Evolutionary conservation across 2,329 filamentous ascomycete species (phyloP), one percentile per base, ranked within the genome.

Genomic region (Colletotrichum musicola): DNA sequence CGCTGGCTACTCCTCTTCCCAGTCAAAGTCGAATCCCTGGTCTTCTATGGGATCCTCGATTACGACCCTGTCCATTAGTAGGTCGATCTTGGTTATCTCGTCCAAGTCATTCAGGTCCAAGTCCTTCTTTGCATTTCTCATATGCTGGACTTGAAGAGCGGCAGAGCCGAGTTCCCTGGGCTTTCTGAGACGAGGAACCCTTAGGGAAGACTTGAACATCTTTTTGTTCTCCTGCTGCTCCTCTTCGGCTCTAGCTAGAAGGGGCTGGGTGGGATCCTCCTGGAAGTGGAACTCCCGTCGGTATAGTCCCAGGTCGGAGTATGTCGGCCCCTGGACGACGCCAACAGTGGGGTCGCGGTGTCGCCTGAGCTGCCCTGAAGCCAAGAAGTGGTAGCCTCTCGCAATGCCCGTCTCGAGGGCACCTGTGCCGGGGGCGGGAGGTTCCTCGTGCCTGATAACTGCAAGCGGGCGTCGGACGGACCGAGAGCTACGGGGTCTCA

Each of bases 321-420:
- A 91, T 3, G 77, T 76, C 0, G 84, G 83, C 1, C 88, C 89
- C 72, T 91, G 85, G 2, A 89, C 81, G 5, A 82, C 86, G 30
- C 88, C 88, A 30, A 90, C 76, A 6, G 81, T 81, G 2, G 79
- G 84, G 71, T 88, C 81, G 0, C 77, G 75, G 59, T 83, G 79
- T 0, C 84, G 68, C 1, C 74, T 68, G 0, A 90, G 77, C 65
- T 85, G 81, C 0, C 77, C 73, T 4, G 75, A 75, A 1, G 76
- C 71, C 0, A 90, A 70, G 54, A 80, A 83, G 64, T 72, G 7
- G 77, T 77, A 42, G n/a, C 69, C 73, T 1, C 68, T 70, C 4
- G 71, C 55, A 4, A 74, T 65, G 27, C 78, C 81, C 6, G 73
- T 76, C 58, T 73, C 71, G 5, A 50, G 69, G 56, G 57, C 66